Evolutionary conservation across 768 basidiomycete species (phyloP).

Genomic region (Cyathus striatus): DNA sequence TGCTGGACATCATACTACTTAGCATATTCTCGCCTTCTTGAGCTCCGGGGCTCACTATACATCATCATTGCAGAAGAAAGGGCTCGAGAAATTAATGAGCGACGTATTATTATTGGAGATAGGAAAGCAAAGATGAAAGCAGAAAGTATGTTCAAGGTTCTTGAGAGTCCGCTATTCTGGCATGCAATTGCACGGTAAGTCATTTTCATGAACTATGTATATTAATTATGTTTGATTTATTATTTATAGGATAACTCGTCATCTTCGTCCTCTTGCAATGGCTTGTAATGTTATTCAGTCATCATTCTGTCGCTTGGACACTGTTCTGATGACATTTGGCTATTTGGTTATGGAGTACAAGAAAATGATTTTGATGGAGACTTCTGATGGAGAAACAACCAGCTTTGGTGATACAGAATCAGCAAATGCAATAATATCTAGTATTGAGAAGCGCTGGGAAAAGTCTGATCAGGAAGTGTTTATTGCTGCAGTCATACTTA

Average conservation of each 20-base stretch:
- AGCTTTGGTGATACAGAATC: too few relatives aligned
- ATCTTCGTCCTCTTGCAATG: constrained; percentile 30
- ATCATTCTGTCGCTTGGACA: constrained; percentile 20
- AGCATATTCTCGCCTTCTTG: constrained; percentile 17
- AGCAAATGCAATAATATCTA: constrained; percentile 11
- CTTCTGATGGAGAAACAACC: constrained; percentile 1
- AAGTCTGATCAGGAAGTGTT: constrained; percentile 27
- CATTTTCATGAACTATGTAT: constrained; percentile 1
- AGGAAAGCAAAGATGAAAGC: constrained; percentile 5
- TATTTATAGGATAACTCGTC: constrained; percentile 3
- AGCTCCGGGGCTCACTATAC: constrained; percentile 10
- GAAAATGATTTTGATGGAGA: constrained; percentile 4
- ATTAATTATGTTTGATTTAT: background rate
- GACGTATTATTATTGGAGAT: constrained; percentile 2
- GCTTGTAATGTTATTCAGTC: constrained; percentile 29
- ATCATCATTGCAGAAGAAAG: constrained; percentile 5
- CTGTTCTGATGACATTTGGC: constrained; percentile 25
- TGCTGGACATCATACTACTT: constrained; percentile 29
- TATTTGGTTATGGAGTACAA: constrained; percentile 20
- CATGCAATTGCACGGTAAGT: constrained; percentile 12
- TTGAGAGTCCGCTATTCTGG: constrained; percentile 17
- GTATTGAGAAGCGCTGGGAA: constrained; percentile 27
- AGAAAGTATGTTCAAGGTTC: constrained; percentile 12
- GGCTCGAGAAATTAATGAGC: constrained; percentile 6
- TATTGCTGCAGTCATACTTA: constrained; percentile 26